phyloP scores from a whole-genome alignment of 2,329 filamentous ascomycete genomes.

The Diaporthe batatas region DNA sequence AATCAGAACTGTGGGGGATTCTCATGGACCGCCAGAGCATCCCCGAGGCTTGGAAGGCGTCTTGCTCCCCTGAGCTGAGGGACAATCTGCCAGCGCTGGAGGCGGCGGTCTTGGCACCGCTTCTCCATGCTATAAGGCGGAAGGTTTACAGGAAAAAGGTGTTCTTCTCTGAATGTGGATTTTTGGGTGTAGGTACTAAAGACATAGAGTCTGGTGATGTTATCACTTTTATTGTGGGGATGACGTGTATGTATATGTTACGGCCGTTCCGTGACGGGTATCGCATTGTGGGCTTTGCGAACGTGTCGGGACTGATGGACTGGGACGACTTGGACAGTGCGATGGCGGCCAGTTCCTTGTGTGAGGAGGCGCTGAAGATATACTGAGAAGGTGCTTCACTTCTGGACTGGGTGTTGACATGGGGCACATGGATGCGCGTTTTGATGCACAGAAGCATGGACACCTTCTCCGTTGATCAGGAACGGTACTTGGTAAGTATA shows the following conservation, averaged over 20 bases:
- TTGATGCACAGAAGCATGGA: too few relatives aligned
- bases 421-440: too few relatives aligned
- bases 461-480: too few relatives aligned
- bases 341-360: background rate
- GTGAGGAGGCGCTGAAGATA: conserved; percentile 4
- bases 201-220: conserved; percentile 1
- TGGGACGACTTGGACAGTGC: conserved; percentile 5
- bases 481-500: too few relatives aligned
- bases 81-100: background rate
- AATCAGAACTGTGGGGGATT: conserved; percentile 9
- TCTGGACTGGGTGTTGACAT: too few relatives aligned
- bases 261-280: background rate
- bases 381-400: background rate
- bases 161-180: conserved; percentile 3
- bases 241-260: background rate
- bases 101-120: background rate
- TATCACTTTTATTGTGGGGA: background rate
- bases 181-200: conserved; percentile 6
- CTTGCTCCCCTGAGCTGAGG: background rate
- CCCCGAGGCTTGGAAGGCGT: background rate
- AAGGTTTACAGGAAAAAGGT: background rate
- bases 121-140: background rate
- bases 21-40: conserved; percentile 2
- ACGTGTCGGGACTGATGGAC: background rate
- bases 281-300: conserved; percentile 8